These are phyloP conservation scores for Carex sylvatica DNA, from an alignment of 202 grass and related monocot genomes.

Conservation along the genomic window DNA sequence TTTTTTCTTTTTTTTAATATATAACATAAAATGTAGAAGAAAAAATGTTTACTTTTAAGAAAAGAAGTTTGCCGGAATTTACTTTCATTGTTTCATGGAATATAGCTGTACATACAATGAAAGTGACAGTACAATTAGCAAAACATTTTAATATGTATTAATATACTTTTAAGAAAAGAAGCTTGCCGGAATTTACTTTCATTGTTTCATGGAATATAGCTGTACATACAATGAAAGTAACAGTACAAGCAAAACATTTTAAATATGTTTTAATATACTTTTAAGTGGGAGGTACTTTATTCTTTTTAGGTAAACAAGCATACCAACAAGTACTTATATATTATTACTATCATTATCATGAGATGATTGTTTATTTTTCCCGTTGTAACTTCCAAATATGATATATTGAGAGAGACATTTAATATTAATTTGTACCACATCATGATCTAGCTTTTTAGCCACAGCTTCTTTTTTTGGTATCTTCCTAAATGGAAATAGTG, in stretches of 20 bases:
- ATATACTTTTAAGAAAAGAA: neutral
- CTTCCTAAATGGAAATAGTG: neutral
- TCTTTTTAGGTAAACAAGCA: constrained; percentile 5
- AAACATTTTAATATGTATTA: neutral
- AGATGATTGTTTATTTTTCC: neutral
- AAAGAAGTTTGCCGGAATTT: too few species aligned
- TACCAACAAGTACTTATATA: neutral
- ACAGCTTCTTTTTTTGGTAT: neutral
- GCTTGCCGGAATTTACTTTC: too few species aligned
- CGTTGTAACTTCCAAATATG: neutral
- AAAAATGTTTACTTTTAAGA: neutral
- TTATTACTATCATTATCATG: neutral
- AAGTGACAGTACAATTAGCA: neutral
- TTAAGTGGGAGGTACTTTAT: constrained; percentile 1
- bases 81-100: neutral
- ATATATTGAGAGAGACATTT: neutral
- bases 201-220: neutral
- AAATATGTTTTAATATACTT: neutral
- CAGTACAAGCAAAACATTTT: neutral
- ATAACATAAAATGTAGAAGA: neutral
- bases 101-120: neutral
- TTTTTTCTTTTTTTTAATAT: neutral
- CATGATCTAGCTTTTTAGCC: neutral
- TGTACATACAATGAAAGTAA: neutral
- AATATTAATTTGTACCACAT: neutral